Conservation (phyloP, 2,329 filamentous ascomycete genomes). For the Xylariaceae sp. region DNA sequence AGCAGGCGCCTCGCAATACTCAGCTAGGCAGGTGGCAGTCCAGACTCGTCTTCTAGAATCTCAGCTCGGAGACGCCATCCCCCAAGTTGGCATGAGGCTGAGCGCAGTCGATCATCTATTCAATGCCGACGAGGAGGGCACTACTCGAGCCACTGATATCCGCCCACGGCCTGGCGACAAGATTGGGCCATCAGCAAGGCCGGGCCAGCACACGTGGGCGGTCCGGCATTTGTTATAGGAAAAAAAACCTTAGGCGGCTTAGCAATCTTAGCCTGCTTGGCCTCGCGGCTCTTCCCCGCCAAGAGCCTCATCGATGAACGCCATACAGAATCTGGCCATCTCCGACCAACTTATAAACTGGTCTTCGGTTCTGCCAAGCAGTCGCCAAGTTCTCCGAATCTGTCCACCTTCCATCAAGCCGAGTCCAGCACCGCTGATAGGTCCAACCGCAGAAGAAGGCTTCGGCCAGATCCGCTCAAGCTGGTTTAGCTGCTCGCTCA, state of each 20-base stretch:
- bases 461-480: too few species aligned
- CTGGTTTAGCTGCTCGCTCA: too few species aligned
- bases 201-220: slow-evolving; percentile 11
- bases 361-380: background rate
- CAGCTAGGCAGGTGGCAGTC: too few species aligned
- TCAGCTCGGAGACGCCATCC: too few species aligned
- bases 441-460: background rate
- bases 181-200: slow-evolving; percentile 5
- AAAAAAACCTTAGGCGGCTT: too few species aligned
- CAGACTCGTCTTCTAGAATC: too few species aligned
- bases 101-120: too few species aligned
- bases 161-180: background rate
- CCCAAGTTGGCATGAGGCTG: too few species aligned
- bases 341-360: background rate
- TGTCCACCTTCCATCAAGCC: slow-evolving; percentile 2
- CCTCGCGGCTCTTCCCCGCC: slow-evolving; percentile 7
- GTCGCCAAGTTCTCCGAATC: background rate
- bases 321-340: too few species aligned
- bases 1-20: too few species aligned
- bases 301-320: slow-evolving; percentile 16
- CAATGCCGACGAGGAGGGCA: background rate
- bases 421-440: background rate
- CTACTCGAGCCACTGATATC: background rate
- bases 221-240: slow-evolving; percentile 1
- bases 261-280: background rate